Evolutionary conservation across 345 rosid genomes (phyloP).

Genomic region (Rhodamnia rubescens): DNA sequence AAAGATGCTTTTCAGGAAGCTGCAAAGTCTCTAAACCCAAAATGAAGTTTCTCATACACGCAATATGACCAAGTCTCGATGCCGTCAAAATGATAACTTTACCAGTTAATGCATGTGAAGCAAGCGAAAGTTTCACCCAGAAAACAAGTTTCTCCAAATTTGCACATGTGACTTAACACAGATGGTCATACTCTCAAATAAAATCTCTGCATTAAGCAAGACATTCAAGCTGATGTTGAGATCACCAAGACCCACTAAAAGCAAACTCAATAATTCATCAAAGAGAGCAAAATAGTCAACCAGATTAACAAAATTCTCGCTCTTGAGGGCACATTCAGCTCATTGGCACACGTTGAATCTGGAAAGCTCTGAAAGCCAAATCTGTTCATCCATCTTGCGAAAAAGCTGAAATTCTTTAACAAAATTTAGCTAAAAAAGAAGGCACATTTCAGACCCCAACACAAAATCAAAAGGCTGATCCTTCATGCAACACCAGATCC

Average conservation of each 20-base stretch:
- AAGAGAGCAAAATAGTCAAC: background rate
- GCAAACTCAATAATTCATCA: background rate
- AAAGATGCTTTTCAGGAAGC: background rate
- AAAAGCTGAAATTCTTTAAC: background rate
- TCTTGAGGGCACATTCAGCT: background rate
- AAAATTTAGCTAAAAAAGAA: background rate
- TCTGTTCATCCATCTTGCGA: background rate
- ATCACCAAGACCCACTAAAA: background rate
- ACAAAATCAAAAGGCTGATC: background rate
- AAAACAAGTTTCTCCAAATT: background rate
- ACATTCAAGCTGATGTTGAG: background rate
- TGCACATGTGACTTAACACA: background rate
- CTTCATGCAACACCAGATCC: slow-evolving; percentile 24
- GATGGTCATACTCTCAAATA: background rate
- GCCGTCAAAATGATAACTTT: background rate
- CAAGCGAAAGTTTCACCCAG: background rate
- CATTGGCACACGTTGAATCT: background rate
- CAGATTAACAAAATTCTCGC: background rate
- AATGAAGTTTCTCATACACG: background rate
- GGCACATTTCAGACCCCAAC: background rate
- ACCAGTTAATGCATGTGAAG: background rate
- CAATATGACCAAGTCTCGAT: background rate
- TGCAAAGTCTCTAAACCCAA: background rate
- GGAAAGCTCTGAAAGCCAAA: background rate
- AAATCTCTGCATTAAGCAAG: background rate